Percentiles rank a stretch among this genome's conserved stretches.
Evolutionary conservation across 1,284 basidiomycete genomes (phyloP).

Genomic region (Trametes polyzona): DNA sequence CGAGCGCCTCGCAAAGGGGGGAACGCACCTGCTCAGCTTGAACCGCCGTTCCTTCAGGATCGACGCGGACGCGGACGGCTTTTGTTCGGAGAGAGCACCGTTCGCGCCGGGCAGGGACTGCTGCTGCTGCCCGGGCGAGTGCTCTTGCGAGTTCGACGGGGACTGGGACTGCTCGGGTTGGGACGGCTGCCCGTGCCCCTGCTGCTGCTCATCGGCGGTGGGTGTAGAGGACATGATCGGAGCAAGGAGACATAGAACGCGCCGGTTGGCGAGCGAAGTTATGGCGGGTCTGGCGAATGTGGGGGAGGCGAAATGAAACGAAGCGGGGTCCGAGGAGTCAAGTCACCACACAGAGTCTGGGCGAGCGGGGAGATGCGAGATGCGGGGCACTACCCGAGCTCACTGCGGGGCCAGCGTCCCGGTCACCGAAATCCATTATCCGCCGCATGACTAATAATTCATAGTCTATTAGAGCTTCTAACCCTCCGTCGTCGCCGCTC

Average conservation of each 20-base stretch:
- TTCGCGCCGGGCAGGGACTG: neutral
- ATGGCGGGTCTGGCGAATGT: neutral
- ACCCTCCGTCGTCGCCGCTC: neutral
- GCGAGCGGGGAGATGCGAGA: neutral
- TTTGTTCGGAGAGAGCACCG: slow-evolving; percentile 17
- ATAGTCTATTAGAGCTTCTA: neutral
- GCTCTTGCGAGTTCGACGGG: neutral
- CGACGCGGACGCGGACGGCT: slow-evolving; percentile 32
- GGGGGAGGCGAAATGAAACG: neutral
- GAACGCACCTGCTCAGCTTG: slow-evolving; percentile 79
- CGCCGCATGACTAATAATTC: slow-evolving; percentile 4
- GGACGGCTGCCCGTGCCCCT: neutral
- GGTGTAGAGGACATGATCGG: slow-evolving; percentile 12
- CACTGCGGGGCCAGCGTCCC: neutral
- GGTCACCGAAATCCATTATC: slow-evolving; percentile 1
- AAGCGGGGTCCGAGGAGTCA: neutral
- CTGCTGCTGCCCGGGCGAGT: neutral
- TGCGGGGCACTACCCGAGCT: too few relatives aligned
- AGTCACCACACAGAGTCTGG: neutral
- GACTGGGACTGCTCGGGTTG: neutral
- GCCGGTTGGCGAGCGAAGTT: neutral
- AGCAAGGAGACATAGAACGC: neutral
- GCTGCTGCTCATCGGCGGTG: slow-evolving; percentile 19
- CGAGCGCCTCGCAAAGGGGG: too few relatives aligned
- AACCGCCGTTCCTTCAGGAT: slow-evolving; percentile 78